Evolutionary conservation across 2,329 filamentous ascomycete genomes (phyloP).

Genomic region (Ilyonectria robusta): DNA sequence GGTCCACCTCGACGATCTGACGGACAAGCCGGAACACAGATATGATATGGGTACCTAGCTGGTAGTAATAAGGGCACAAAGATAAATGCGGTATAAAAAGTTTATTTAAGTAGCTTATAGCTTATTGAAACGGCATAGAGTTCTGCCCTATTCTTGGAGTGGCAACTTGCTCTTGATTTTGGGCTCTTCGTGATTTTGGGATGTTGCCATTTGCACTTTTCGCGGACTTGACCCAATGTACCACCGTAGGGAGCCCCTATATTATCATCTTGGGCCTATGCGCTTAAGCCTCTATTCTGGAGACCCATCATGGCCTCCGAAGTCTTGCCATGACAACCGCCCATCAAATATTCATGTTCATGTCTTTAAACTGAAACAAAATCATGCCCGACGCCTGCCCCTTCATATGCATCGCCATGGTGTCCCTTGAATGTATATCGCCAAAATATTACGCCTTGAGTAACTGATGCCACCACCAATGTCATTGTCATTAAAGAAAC

Average conservation of each 20-base stretch:
- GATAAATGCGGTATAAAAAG: too few species aligned
- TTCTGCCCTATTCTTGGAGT: too few species aligned
- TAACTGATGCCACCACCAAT: not conserved
- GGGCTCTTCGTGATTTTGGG: too few species aligned
- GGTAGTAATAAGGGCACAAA: too few species aligned
- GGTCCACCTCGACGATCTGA: not conserved
- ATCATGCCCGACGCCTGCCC: slow-evolving; percentile 21
- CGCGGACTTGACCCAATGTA: too few species aligned
- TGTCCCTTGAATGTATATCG: not conserved
- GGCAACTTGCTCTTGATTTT: too few species aligned
- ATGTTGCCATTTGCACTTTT: too few species aligned
- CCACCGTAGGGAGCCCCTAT: not conserved
- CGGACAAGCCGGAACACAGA: not conserved
- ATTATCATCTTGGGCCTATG: slow-evolving; percentile 15
- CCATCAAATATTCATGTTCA: not conserved
- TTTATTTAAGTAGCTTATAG: too few species aligned
- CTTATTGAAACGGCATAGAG: too few species aligned
- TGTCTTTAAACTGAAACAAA: slow-evolving; percentile 12
- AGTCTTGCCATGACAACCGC: not conserved
- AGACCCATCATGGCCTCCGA: not conserved
- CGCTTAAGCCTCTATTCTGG: slow-evolving; percentile 23
- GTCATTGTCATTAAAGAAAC: not conserved
- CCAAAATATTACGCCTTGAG: not conserved
- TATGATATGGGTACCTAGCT: too few species aligned
- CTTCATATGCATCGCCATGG: slow-evolving; percentile 23